These are phyloP conservation scores for Pneumocystis jirovecii DNA, from an alignment of 1,139 yeast genomes.

Conservation along the genomic window DNA sequence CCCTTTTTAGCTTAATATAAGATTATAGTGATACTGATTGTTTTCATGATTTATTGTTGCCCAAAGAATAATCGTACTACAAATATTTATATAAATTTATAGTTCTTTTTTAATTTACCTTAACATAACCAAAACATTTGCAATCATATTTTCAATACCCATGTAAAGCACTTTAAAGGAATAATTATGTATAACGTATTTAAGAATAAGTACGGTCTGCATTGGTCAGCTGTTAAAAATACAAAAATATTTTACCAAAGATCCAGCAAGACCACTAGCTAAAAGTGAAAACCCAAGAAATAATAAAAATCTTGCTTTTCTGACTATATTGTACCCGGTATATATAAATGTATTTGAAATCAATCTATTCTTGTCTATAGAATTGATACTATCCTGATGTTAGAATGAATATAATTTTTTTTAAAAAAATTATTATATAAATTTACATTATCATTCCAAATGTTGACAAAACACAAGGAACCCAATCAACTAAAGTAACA, in stretches of 20 bases:
- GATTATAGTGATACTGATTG: background rate
- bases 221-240: background rate
- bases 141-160: conserved; percentile 81
- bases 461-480: conserved; percentile 77
- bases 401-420: background rate
- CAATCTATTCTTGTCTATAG: conserved; percentile 72
- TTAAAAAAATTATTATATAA: background rate
- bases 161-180: conserved; percentile 79
- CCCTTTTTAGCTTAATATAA: background rate
- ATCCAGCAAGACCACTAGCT: conserved; percentile 91
- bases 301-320: conserved; percentile 85
- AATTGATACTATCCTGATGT: conserved; percentile 37
- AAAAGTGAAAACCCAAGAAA: conserved; percentile 83
- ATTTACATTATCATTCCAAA: conserved; percentile 62
- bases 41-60: background rate
- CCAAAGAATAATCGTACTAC: background rate
- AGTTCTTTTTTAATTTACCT: background rate
- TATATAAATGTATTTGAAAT: conserved; percentile 34
- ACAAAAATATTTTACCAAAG: conserved; percentile 39
- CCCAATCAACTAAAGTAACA: conserved; percentile 86
- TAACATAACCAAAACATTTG: conserved; percentile 66
- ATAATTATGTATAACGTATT: conserved; percentile 66
- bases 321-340: conserved; percentile 44
- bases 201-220: conserved; percentile 50
- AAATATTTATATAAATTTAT: conserved; percentile 26